Base-by-base conservation (phyloP, 1,139 yeast genomes). In the Diutina pseudorugosa region DNA sequence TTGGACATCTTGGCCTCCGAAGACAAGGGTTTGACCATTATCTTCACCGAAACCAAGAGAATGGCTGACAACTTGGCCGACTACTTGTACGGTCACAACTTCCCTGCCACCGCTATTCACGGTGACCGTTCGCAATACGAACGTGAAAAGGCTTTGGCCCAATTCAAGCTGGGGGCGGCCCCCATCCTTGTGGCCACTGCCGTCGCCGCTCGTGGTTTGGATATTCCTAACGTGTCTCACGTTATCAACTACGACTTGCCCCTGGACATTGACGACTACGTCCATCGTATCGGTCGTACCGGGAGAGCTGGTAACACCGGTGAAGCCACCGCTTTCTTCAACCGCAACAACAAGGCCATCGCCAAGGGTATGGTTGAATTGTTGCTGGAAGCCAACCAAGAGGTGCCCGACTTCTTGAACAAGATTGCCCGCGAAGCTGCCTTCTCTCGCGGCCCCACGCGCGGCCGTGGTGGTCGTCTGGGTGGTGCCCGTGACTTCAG, bases 281-380 rank as follows among this genome's bases (percentile, higher is more conserved):
- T 93, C 58, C 98, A 93, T 77, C 88, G 98, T 79, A 93, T 93
- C 68, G 98, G 98, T 80, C 94, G 98, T 85, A 93, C 98, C 65
- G 98, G 98, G 73, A 95, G 98, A 83, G 98, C 98, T 65, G 98
- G 98, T 80, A 93, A 93, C 76, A 83, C 86, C 59, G 98, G 98
- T 85, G 79, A 87, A 64, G 97, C 98, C 61, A 91, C 97, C 61
- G 95, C 98, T 53, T 93, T 93, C 78, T 89, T 93, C 75, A 93
- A 93, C 85, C 86, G 98, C 75, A 87, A 86, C 69, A 94, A 90
- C 82, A 83, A 79, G 68, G 90, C 90, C 67, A 79, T 93, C 65
- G 94, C 82, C 60, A 88, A 89, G 71, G 97, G 91, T 57, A 75
- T 93, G 70, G 71, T 89, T 65, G 96, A 88, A 56, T 80, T 94